A percentile compares a stretch with the other conserved stretches of the same genome.
These are phyloP conservation scores for Amanita rimosa DNA, from an alignment of 768 basidiomycete genomes.

Conservation along the genomic window DNA sequence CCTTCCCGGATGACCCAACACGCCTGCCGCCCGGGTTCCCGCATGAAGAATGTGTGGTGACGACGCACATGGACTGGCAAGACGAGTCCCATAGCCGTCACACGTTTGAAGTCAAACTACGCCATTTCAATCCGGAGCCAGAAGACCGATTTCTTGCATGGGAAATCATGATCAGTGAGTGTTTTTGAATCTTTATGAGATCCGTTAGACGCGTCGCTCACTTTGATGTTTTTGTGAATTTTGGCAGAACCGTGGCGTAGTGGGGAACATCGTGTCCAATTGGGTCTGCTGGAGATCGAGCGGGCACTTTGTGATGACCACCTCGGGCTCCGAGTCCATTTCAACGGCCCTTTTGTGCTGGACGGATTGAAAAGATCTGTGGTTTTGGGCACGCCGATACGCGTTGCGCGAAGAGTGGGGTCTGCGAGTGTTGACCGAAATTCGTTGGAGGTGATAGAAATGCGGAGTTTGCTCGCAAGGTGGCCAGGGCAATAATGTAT, in stretches of 20 bases:
- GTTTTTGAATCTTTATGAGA: too few relatives aligned
- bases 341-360: constrained; percentile 1
- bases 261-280: neutral
- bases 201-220: neutral
- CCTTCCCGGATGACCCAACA: constrained; percentile 4
- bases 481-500: neutral
- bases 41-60: neutral
- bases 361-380: constrained; percentile 1
- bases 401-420: neutral
- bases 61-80: neutral
- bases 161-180: constrained; percentile 5
- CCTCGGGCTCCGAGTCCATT: neutral
- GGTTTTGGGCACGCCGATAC: neutral
- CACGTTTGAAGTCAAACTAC: constrained; percentile 3
- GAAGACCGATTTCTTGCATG: neutral
- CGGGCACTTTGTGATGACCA: neutral
- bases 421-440: neutral
- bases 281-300: neutral
- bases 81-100: neutral
- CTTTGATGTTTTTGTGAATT: too few relatives aligned
- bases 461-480: neutral
- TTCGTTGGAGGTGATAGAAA: too few relatives aligned
- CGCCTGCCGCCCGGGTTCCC: constrained; percentile 1
- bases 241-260: neutral
- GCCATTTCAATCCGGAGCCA: neutral